Percentiles rank a stretch among this genome's conserved stretches.
Evolutionary conservation across 1,139 yeast genomes (phyloP).

Genomic region (Suhomyces bribrorum): DNA sequence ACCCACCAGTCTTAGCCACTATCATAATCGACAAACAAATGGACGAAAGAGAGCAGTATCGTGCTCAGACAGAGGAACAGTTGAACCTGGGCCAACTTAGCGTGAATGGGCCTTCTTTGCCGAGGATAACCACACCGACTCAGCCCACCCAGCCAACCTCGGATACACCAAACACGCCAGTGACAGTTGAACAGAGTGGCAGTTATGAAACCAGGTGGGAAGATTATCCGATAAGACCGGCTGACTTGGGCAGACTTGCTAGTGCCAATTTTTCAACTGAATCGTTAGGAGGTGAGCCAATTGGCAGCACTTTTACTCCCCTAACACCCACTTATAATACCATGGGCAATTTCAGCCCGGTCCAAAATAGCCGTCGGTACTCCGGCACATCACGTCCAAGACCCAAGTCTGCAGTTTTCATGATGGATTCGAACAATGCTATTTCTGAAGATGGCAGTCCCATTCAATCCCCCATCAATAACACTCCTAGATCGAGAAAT

Average conservation of each 20-base stretch:
- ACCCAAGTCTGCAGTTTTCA: constrained; percentile 41
- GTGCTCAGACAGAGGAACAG: constrained; percentile 4
- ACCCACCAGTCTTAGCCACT: constrained; percentile 3
- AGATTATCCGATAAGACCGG: constrained; percentile 1
- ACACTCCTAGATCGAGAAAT: constrained; percentile 27
- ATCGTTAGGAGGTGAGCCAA: constrained; percentile 25
- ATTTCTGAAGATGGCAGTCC: constrained; percentile 35
- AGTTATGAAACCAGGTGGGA: not conserved
- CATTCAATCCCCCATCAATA: constrained; percentile 20
- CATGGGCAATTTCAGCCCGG: constrained; percentile 5
- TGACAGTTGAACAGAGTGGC: not conserved
- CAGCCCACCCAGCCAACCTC: not conserved
- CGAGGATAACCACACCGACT: not conserved
- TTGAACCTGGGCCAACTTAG: constrained; percentile 1
- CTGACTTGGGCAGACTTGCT: constrained; percentile 27
- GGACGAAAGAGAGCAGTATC: constrained; percentile 7
- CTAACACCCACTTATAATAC: constrained; percentile 12
- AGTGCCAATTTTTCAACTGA: constrained; percentile 50
- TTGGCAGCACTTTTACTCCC: constrained; percentile 6
- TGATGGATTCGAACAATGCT: constrained; percentile 29
- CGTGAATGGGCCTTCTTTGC: not conserved
- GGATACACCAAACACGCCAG: not conserved
- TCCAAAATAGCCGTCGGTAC: constrained; percentile 14
- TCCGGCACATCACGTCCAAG: constrained; percentile 25
- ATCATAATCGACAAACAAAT: constrained; percentile 1